These are phyloP conservation scores for Rhodotorula paludigena DNA, from an alignment of 768 basidiomycete genomes.

Conservation along the genomic window DNA sequence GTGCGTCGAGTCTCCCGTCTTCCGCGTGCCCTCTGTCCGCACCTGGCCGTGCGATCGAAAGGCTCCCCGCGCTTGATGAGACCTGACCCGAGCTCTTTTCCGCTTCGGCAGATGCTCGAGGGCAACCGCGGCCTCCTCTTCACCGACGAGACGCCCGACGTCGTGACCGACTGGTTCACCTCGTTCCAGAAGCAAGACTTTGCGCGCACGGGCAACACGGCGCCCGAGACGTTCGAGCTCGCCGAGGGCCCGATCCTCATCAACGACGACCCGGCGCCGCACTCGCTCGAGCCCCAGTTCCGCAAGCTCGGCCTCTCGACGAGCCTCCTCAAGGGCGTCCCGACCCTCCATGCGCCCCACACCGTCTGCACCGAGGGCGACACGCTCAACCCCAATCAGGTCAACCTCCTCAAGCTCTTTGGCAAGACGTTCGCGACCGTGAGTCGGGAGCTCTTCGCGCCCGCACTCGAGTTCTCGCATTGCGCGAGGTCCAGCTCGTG, in stretches of 20 bases:
- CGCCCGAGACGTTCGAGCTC: slow-evolving; percentile 66
- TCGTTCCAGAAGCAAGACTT: slow-evolving; percentile 86
- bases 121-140: slow-evolving; percentile 92
- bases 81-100: neutral
- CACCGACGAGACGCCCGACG: slow-evolving; percentile 80
- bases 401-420: slow-evolving; percentile 84
- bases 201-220: slow-evolving; percentile 78
- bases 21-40: neutral
- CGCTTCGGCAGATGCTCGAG: slow-evolving; percentile 67
- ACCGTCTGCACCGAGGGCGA: slow-evolving; percentile 78
- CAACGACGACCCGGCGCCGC: slow-evolving; percentile 77
- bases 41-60: too few species aligned
- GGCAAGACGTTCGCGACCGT: slow-evolving; percentile 85
- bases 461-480: too few species aligned
- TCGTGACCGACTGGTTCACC: slow-evolving; percentile 90
- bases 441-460: slow-evolving; percentile 43
- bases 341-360: slow-evolving; percentile 69
- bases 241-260: slow-evolving; percentile 75
- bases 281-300: slow-evolving; percentile 94
- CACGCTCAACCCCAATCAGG: slow-evolving; percentile 73
- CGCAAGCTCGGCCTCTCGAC: slow-evolving; percentile 85
- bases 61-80: too few species aligned
- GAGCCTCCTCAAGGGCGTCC: slow-evolving; percentile 74
- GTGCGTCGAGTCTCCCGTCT: slow-evolving; percentile 50
- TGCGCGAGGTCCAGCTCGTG: too few species aligned